phyloP scores from a whole-genome alignment of 148 eudicot genomes.

The Mesembryanthemum crystallinum region DNA sequence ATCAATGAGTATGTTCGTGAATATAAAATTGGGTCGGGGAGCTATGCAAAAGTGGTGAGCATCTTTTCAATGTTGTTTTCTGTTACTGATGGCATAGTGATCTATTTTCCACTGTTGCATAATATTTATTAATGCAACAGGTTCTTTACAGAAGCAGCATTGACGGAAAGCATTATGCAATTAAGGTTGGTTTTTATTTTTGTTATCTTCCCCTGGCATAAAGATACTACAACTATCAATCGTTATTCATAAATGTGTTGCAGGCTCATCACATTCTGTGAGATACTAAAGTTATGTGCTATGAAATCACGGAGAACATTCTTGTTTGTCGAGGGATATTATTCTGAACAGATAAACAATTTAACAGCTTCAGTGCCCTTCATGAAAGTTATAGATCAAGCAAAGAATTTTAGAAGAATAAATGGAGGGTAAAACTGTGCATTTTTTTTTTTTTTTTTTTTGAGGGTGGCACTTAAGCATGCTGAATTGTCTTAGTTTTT shows the following conservation, averaged over 20 bases:
- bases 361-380: not conserved
- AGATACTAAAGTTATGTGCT: not conserved
- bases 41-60: constrained; percentile 97
- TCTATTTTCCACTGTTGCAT: constrained; percentile 8
- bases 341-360: not conserved
- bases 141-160: constrained; percentile 76
- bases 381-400: not conserved
- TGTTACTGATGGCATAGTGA: constrained; percentile 13
- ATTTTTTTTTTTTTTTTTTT: no score
- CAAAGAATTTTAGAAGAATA: not conserved
- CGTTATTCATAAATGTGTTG: not conserved
- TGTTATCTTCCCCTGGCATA: not conserved
- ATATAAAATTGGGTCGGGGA: constrained; percentile 85
- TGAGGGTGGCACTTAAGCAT: no score
- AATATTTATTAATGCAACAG: constrained; percentile 38
- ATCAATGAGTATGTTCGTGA: constrained; percentile 84
- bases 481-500: no score
- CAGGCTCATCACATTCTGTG: not conserved
- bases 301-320: not conserved
- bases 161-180: constrained; percentile 86
- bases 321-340: not conserved
- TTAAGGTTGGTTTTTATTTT: constrained; percentile 54
- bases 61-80: not conserved
- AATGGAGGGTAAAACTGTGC: not conserved
- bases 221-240: not conserved